Evolutionary conservation across 2,329 filamentous ascomycete genomes (phyloP), one percentile per base, ranked within the genome.

Genomic region (Colletotrichum eleusines): DNA sequence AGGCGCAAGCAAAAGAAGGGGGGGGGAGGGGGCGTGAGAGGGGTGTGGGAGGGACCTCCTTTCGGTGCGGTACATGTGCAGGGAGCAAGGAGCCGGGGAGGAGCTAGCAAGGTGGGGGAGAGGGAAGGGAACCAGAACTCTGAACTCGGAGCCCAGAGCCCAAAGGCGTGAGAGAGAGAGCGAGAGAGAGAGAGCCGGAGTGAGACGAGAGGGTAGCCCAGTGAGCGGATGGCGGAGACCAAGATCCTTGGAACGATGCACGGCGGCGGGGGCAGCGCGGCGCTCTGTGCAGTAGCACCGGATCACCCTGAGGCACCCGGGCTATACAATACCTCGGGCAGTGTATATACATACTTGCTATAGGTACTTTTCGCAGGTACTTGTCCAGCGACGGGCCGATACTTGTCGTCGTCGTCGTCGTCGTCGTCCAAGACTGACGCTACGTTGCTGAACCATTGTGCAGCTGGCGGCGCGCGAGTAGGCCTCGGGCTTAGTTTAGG

Each of bases 241-340:
- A 11, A 40, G 48, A 61, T 66, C 50, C 63, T 28, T 61, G 63
- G 55, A 61, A 23, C 20, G 50, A 60, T 66, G 67, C 67, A 66
- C 63, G 55, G 46, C 40, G 42, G 64, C 63, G 63, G 63, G 68
- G 64, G 67, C 68, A 67, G 31, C 44, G 44, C 63, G 50, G 23
- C 54, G 63, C 31, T 23, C 42, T 38, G 28, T 58, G 28, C 38
- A 57, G 68, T 68, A 68, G 57, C 58, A 71, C 68, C 63, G 68
- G 68, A 71, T 71, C 68, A 58, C 63, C 63, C 63, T 58, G 38
- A 57, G 63, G 57, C 57, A 28, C 57, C 28, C 46, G 46, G 26
- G 26, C 62, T 66, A 33, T 57, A 26, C 18, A 9, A 20, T 33
- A 14, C 50, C 26, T 66, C n/a, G n/a, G n/a, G n/a, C n/a, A n/a